Conservation (phyloP, 768 basidiomycete genomes). For the Mycena alexandri region DNA sequence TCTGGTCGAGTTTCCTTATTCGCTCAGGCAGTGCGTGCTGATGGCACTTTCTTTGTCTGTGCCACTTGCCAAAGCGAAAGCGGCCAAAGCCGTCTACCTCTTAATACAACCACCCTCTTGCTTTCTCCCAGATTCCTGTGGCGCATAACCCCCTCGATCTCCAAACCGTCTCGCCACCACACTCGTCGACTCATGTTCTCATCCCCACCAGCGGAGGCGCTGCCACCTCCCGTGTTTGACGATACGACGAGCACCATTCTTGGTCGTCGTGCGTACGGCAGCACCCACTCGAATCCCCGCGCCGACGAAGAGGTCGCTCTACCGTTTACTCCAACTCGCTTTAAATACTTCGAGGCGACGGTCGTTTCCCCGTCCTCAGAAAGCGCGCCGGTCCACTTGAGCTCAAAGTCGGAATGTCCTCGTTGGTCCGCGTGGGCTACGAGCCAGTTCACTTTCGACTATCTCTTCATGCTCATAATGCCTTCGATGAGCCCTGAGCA, state of each 20-base stretch:
- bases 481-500: slow-evolving; percentile 3
- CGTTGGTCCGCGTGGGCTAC: slow-evolving; percentile 24
- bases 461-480: slow-evolving; percentile 24
- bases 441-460: slow-evolving; percentile 23
- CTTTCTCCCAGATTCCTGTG: not conserved
- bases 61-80: not conserved
- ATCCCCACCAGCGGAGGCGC: slow-evolving; percentile 16
- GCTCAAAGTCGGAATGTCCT: not conserved
- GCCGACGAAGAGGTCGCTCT: slow-evolving; percentile 3
- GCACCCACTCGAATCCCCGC: not conserved
- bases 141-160: not conserved
- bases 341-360: slow-evolving; percentile 12
- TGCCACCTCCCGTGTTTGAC: slow-evolving; percentile 22
- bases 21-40: too few relatives aligned
- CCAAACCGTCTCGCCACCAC: not conserved
- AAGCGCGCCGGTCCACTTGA: not conserved
- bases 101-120: not conserved
- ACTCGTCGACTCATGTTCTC: not conserved
- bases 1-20: not conserved
- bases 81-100: not conserved
- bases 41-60: too few relatives aligned
- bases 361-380: not conserved
- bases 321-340: not conserved
- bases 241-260: not conserved
- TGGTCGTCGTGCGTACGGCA: not conserved